Conservation (phyloP, 208 protist genomes). For the Herpetomonas tarakana region DNA sequence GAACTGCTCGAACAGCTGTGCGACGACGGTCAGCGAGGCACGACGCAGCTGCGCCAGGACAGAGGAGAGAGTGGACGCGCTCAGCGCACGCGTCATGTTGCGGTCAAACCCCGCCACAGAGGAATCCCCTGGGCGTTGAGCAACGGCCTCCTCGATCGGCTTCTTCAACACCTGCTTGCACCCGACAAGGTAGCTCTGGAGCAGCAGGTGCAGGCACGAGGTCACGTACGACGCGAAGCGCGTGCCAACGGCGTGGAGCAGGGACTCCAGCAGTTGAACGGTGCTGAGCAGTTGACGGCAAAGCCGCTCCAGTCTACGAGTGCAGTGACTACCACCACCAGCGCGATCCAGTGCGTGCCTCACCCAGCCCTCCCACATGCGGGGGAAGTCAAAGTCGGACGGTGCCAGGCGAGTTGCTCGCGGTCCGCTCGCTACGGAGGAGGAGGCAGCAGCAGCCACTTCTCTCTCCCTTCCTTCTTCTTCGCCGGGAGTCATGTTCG, state of each 20-base stretch:
- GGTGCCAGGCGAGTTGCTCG: not conserved
- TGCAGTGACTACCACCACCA: slow-evolving; percentile 13
- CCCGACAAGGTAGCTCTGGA: slow-evolving; percentile 75
- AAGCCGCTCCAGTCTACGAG: slow-evolving; percentile 53
- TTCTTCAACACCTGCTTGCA: slow-evolving; percentile 54
- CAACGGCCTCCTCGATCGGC: slow-evolving; percentile 19
- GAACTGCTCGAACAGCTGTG: slow-evolving; percentile 79
- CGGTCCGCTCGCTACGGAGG: not conserved
- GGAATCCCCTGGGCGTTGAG: slow-evolving; percentile 10
- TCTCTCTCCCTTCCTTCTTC: no score
- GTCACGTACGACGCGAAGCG: slow-evolving; percentile 63
- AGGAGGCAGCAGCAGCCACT: not conserved
- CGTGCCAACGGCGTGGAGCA: slow-evolving; percentile 64
- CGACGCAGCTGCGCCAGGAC: slow-evolving; percentile 54
- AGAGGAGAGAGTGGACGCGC: slow-evolving; percentile 34
- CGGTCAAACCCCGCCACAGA: slow-evolving; percentile 21
- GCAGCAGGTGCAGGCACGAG: slow-evolving; percentile 51
- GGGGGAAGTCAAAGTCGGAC: slow-evolving; percentile 12
- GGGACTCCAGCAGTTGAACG: slow-evolving; percentile 53
- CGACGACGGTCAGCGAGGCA: slow-evolving; percentile 38
- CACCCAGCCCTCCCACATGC: slow-evolving; percentile 10
- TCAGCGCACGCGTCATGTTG: slow-evolving; percentile 25
- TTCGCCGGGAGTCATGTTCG: slow-evolving; percentile 6
- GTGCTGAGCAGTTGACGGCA: slow-evolving; percentile 54
- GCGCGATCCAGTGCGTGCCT: not conserved